Evolutionary conservation across 768 basidiomycete species (phyloP).

Genomic region (Boletus vermiculosoides): DNA sequence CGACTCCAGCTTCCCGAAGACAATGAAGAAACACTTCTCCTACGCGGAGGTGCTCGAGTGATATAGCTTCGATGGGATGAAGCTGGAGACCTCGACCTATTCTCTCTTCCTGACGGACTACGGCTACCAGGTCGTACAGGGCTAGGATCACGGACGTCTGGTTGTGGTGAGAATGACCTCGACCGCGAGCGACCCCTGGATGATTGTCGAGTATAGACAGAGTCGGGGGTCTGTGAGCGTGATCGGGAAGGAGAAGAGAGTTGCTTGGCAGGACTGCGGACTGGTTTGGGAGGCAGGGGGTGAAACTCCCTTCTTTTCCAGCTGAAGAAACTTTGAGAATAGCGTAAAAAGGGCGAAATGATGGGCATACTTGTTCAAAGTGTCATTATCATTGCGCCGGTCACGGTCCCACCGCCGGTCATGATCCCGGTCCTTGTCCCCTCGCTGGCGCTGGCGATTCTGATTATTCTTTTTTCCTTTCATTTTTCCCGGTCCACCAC

Average conservation of each 20-base stretch:
- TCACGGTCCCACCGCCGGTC: constrained; percentile 37
- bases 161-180: constrained; percentile 55
- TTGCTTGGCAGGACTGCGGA: constrained; percentile 38
- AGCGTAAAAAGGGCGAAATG: constrained; percentile 7
- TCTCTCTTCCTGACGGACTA: constrained; percentile 47
- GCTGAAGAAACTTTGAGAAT: constrained; percentile 36
- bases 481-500: constrained; percentile 38
- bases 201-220: constrained; percentile 62
- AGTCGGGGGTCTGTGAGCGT: constrained; percentile 57
- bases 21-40: constrained; percentile 51
- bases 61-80: constrained; percentile 42
- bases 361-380: constrained; percentile 66
- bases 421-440: constrained; percentile 28
- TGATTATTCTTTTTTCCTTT: constrained; percentile 38
- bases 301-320: constrained; percentile 64
- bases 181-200: constrained; percentile 67
- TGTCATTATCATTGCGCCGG: constrained; percentile 58
- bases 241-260: constrained; percentile 49
- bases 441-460: constrained; percentile 33
- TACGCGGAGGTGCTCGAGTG: constrained; percentile 34
- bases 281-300: constrained; percentile 39
- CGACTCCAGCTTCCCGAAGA: constrained; percentile 58
- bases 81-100: constrained; percentile 40
- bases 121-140: constrained; percentile 45
- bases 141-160: constrained; percentile 55